Conservation (phyloP, 2,329 filamentous ascomycete species). For the Xylariales sp. region DNA sequence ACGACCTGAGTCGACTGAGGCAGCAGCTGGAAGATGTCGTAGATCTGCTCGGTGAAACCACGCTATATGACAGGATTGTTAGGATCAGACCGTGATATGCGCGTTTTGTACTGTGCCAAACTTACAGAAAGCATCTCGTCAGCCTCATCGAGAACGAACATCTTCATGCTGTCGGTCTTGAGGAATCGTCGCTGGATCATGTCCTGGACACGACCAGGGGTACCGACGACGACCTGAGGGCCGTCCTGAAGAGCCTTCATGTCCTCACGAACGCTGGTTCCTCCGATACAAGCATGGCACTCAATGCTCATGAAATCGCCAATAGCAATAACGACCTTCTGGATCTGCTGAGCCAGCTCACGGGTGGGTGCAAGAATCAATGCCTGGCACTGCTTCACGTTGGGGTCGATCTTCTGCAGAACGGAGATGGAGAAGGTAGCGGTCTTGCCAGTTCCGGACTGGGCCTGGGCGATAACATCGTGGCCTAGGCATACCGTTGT, state of each 20-base stretch:
- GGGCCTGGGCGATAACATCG: constrained; percentile 99
- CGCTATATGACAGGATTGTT: constrained; percentile 47
- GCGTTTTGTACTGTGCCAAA: constrained; percentile 15
- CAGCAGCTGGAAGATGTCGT: constrained; percentile 99
- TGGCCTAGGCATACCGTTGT: constrained; percentile 68
- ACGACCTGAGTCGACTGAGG: constrained; percentile 98
- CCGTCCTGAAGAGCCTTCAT: constrained; percentile 97
- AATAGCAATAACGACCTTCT: constrained; percentile 98
- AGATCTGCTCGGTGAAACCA: constrained; percentile 99
- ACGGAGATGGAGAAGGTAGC: constrained; percentile 99
- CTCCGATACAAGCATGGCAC: constrained; percentile 99
- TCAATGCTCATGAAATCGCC: constrained; percentile 99
- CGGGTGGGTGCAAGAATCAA: constrained; percentile 96
- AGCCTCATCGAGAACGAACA: constrained; percentile 99
- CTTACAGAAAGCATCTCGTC: constrained; percentile 96
- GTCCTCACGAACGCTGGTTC: constrained; percentile 96
- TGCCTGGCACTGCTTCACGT: constrained; percentile 94
- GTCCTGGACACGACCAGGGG: constrained; percentile 96
- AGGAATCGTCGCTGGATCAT: constrained; percentile 99
- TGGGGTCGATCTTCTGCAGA: constrained; percentile 96
- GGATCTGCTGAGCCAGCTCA: constrained; percentile 98
- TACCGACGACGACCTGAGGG: constrained; percentile 95
- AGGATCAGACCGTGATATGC: not conserved
- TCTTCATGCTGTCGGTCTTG: constrained; percentile 98
- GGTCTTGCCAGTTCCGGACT: constrained; percentile 99